phyloP scores from a whole-genome alignment of 495 filamentous ascomycete species.

The Neurospora cerealis region DNA sequence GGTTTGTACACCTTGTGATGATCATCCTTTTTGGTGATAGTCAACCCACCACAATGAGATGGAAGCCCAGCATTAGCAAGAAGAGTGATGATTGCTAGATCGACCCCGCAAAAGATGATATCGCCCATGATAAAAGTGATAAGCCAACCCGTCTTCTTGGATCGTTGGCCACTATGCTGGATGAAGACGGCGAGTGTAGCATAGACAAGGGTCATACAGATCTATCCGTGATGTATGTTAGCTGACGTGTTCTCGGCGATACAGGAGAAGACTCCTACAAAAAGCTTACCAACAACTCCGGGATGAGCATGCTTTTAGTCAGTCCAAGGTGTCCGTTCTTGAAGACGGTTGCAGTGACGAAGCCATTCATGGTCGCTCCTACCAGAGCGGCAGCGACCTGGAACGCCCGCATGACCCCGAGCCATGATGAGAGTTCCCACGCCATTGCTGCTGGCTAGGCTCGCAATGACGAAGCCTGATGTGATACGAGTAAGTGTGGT shows the following conservation, averaged over 20 bases:
- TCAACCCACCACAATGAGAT: conserved; percentile 25
- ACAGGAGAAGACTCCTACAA: not conserved
- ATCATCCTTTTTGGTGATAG: not conserved
- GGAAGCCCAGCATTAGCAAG: conserved; percentile 27
- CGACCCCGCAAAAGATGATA: conserved; percentile 15
- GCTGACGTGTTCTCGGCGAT: not conserved
- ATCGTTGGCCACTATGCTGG: conserved; percentile 19
- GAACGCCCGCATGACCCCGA: conserved; percentile 20
- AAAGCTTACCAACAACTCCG: conserved; percentile 29
- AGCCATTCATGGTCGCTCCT: conserved; percentile 26
- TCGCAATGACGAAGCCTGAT: not conserved
- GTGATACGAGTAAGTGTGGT: not conserved
- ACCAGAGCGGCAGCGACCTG: conserved; percentile 22
- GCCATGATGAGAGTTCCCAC: conserved; percentile 24
- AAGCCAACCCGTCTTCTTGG: conserved; percentile 15
- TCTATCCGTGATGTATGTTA: conserved; percentile 11
- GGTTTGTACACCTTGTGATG: conserved; percentile 3
- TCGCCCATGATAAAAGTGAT: conserved; percentile 20
- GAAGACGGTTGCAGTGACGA: conserved; percentile 23
- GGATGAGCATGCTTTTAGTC: conserved; percentile 17
- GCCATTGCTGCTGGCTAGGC: conserved; percentile 16
- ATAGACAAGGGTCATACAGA: conserved; percentile 23
- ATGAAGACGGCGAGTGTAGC: conserved; percentile 22
- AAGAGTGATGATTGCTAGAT: conserved; percentile 22
- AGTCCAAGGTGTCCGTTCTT: conserved; percentile 12